Conservation (phyloP, 176 grass and related monocot genomes). For the Avena insularis region DNA sequence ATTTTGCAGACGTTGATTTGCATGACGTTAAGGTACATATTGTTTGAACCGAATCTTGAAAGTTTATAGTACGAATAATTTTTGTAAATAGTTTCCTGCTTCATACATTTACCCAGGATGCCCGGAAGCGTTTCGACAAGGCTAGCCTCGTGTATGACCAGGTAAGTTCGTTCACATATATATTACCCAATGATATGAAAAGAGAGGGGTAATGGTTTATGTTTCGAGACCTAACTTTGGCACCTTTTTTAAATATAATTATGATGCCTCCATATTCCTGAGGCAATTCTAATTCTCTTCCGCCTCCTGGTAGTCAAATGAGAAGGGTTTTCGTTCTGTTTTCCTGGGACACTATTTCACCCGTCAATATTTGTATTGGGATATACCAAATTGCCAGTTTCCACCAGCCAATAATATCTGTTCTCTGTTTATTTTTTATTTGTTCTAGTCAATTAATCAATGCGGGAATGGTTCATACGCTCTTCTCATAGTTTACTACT, state of each 20-base stretch:
- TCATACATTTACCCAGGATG: slow-evolving; percentile 67
- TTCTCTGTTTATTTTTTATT: slow-evolving; percentile 18
- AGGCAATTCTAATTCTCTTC: not conserved
- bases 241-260: not conserved
- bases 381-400: slow-evolving; percentile 20
- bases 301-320: not conserved
- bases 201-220: not conserved
- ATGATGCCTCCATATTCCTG: not conserved
- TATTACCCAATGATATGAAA: slow-evolving; percentile 10
- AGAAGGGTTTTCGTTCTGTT: not conserved
- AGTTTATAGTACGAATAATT: slow-evolving; percentile 29
- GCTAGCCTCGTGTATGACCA: slow-evolving; percentile 93
- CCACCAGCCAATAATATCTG: not conserved
- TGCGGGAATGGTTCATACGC: slow-evolving; percentile 19
- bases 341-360: slow-evolving; percentile 18
- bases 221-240: not conserved
- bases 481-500: slow-evolving; percentile 12
- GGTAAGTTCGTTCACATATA: slow-evolving; percentile 50
- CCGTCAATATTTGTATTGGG: slow-evolving; percentile 17
- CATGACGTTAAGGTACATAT: slow-evolving; percentile 88
- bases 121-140: slow-evolving; percentile 88
- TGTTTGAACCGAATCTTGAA: slow-evolving; percentile 31
- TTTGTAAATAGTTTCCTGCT: slow-evolving; percentile 36
- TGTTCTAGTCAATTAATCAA: not conserved
- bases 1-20: slow-evolving; percentile 92